Conservation (phyloP, 768 basidiomycete genomes). For the Leucosporidium creatinivorum region DNA sequence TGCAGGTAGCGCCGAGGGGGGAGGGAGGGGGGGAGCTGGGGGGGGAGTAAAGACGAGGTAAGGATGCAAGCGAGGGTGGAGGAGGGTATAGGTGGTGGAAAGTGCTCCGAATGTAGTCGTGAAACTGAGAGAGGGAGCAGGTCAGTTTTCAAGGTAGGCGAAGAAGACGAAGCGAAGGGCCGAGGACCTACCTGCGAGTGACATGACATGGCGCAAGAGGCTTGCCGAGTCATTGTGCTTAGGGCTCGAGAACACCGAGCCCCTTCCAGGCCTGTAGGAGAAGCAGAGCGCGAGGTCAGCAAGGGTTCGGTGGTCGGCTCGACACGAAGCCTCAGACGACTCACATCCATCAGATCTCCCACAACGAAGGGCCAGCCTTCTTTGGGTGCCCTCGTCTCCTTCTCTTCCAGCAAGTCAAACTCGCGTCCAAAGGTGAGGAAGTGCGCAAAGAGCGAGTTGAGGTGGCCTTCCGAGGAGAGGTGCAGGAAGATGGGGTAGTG, state of each 20-base stretch:
- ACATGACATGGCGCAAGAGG: neutral
- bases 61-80: too few relatives aligned
- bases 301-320: neutral
- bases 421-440: conserved; percentile 92
- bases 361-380: conserved; percentile 39
- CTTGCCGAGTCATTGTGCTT: neutral
- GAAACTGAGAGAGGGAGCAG: too few relatives aligned
- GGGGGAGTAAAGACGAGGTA: too few relatives aligned
- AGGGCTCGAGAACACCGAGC: conserved; percentile 29
- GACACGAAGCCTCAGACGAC: neutral
- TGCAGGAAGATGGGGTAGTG: conserved; percentile 82
- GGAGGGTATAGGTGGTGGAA: too few relatives aligned
- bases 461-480: conserved; percentile 70
- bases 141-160: too few relatives aligned
- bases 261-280: conserved; percentile 25
- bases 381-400: conserved; percentile 60
- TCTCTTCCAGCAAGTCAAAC: conserved; percentile 81
- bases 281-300: neutral
- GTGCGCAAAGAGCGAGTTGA: conserved; percentile 80
- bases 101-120: too few relatives aligned
- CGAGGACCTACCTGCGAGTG: neutral
- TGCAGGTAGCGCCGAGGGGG: too few relatives aligned
- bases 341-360: conserved; percentile 40
- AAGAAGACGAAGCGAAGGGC: too few relatives aligned
- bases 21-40: too few relatives aligned